These are phyloP conservation scores for Penicillium concentricum DNA, from an alignment of 2,329 filamentous ascomycete genomes.

Conservation along the genomic window DNA sequence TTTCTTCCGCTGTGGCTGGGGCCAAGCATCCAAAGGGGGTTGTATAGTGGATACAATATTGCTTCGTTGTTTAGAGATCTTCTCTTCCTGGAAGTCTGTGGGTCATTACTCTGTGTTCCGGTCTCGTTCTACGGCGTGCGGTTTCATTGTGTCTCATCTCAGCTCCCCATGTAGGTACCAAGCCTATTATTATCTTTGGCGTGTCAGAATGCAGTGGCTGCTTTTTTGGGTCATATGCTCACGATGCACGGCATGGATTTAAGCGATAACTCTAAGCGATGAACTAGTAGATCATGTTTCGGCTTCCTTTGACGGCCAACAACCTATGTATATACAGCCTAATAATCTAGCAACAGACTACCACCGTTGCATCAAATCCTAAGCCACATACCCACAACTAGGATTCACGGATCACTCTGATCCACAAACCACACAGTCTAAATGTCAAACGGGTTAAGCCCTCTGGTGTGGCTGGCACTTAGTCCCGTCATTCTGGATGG, in stretches of 20 bases:
- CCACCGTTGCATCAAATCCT: not conserved
- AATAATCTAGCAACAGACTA: not conserved
- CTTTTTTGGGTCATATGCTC: not conserved
- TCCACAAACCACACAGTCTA: not conserved
- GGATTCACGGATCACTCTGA: not conserved
- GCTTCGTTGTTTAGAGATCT: not conserved
- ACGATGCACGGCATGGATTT: not conserved
- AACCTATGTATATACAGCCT: too few relatives aligned
- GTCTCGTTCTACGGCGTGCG: not conserved
- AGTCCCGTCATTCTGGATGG: not conserved
- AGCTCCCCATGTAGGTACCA: not conserved
- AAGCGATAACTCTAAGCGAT: not conserved
- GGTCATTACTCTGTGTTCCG: not conserved
- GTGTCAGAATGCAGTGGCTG: not conserved
- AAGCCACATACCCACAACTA: not conserved
- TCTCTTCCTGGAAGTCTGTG: not conserved
- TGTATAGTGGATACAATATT: not conserved
- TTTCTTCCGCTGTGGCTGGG: not conserved
- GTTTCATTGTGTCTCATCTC: constrained; percentile 3
- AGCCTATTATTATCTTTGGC: not conserved
- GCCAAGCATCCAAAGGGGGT: not conserved
- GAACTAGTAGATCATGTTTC: not conserved
- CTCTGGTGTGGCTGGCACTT: too few relatives aligned
- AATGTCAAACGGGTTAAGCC: not conserved
- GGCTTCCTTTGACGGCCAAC: not conserved